These are phyloP conservation scores for Calonectria hongkongensis DNA, from an alignment of 2,329 filamentous ascomycete species.

Conservation along the genomic window DNA sequence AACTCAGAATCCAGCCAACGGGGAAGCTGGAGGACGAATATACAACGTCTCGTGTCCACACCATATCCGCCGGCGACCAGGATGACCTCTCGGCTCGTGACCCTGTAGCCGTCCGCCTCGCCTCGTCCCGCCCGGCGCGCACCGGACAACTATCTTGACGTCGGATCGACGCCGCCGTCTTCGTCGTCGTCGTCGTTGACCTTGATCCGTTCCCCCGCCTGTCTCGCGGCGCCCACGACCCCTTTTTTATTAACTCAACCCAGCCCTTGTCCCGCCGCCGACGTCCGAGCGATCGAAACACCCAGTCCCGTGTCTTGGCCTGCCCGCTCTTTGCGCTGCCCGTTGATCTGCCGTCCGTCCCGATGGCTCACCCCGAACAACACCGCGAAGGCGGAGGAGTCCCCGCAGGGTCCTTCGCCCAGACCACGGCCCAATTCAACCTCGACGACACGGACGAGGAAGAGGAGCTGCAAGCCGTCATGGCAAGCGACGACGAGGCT, in stretches of 20 bases:
- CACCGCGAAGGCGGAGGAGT: conserved; percentile 46
- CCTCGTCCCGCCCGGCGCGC: conserved; percentile 25
- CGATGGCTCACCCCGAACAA: conserved; percentile 50
- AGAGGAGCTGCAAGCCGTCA: conserved; percentile 58
- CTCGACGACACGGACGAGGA: conserved; percentile 60
- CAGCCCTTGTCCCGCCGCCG: conserved; percentile 4
- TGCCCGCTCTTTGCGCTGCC: neutral
- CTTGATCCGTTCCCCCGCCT: conserved; percentile 1
- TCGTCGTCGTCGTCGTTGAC: neutral
- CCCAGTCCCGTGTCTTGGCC: conserved; percentile 5
- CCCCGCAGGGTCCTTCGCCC: conserved; percentile 61
- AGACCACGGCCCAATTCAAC: conserved; percentile 61
- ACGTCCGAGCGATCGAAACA: conserved; percentile 14
- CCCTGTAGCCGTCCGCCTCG: conserved; percentile 23
- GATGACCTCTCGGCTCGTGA: conserved; percentile 29
- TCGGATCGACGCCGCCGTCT: neutral
- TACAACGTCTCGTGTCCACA: conserved; percentile 9
- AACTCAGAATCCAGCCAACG: conserved; percentile 21
- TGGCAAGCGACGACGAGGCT: conserved; percentile 56
- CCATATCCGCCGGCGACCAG: conserved; percentile 14
- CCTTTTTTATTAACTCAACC: conserved; percentile 10
- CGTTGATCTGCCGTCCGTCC: neutral
- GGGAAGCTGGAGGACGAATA: neutral
- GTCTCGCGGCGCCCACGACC: neutral
- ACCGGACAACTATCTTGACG: conserved; percentile 10